Percentiles rank a stretch among this genome's conserved stretches.
phyloP scores from a whole-genome alignment of 2,329 filamentous ascomycete species.

The Trichoderma simmonsii region DNA sequence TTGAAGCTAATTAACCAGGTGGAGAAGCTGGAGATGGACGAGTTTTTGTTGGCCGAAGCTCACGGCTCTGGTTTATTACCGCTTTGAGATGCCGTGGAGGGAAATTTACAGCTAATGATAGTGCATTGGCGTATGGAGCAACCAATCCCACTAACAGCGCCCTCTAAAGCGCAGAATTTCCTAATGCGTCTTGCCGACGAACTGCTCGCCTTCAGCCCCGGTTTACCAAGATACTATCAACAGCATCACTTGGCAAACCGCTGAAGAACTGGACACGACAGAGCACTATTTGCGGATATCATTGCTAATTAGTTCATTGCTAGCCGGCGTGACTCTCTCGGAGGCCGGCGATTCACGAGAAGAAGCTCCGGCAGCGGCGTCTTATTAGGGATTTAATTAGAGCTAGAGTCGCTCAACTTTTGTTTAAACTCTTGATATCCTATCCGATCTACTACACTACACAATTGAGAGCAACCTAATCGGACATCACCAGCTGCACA shows the following conservation, averaged over 20 bases:
- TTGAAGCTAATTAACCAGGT: background rate
- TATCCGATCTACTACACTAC: background rate
- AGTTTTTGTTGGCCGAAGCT: background rate
- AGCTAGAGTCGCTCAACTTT: background rate
- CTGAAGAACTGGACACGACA: background rate
- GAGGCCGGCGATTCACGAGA: constrained; percentile 11
- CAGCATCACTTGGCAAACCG: background rate
- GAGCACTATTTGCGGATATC: constrained; percentile 2
- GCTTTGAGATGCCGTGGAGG: background rate
- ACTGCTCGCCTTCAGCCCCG: background rate
- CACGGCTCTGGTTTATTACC: background rate
- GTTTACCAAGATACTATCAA: background rate
- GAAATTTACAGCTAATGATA: background rate
- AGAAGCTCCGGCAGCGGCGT: background rate
- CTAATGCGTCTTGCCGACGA: constrained; percentile 9
- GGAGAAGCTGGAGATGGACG: background rate
- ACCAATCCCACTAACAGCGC: constrained; percentile 2
- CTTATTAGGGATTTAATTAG: background rate
- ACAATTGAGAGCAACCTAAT: background rate
- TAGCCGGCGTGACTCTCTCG: constrained; percentile 8
- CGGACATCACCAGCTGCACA: background rate
- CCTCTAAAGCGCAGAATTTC: background rate
- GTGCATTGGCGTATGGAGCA: background rate
- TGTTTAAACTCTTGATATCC: background rate
- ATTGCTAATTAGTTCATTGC: constrained; percentile 14